Conservation (phyloP, 75 land plant genomes). For the Azolla pinnata region DNA sequence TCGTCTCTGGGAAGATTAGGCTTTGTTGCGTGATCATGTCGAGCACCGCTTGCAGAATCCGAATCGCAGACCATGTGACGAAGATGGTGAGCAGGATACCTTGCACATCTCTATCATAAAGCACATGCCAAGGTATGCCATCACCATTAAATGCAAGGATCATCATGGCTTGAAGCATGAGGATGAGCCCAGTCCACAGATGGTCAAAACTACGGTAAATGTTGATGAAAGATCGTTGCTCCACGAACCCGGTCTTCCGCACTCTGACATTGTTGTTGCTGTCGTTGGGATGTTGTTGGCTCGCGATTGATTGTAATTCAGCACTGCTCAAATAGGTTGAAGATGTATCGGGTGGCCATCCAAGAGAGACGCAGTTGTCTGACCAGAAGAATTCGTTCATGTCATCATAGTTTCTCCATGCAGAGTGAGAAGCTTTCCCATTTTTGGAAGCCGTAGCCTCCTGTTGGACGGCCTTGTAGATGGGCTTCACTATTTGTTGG, state of each 20-base stretch:
- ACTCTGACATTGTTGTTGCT: too few relatives aligned
- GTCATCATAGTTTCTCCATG: constrained; percentile 35
- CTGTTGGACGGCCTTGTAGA: constrained; percentile 2
- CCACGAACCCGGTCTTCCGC: constrained; percentile 88
- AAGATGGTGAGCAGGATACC: constrained; percentile 20
- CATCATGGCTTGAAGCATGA: constrained; percentile 54
- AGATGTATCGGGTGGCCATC: too few relatives aligned
- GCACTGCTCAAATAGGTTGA: too few relatives aligned
- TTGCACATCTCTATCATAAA: constrained; percentile 20
- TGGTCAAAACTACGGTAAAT: constrained; percentile 75
- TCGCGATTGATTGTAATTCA: too few relatives aligned
- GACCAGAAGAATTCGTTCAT: constrained; percentile 27
- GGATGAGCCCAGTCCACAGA: constrained; percentile 65
- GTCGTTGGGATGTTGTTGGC: too few relatives aligned
- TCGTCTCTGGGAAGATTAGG: not conserved
- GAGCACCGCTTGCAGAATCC: constrained; percentile 19
- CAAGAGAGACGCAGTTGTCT: too few relatives aligned
- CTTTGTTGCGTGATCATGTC: not conserved
- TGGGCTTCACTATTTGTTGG: not conserved
- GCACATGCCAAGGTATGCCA: constrained; percentile 21
- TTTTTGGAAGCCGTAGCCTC: constrained; percentile 12
- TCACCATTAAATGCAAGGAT: constrained; percentile 41
- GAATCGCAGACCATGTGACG: constrained; percentile 22
- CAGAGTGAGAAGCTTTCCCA: constrained; percentile 21
- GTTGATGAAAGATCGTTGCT: constrained; percentile 80